A percentile compares a stretch with the other conserved stretches of the same genome.
phyloP scores from a whole-genome alignment of 257 asterid species.

The Fraxinus quadrangulata region DNA sequence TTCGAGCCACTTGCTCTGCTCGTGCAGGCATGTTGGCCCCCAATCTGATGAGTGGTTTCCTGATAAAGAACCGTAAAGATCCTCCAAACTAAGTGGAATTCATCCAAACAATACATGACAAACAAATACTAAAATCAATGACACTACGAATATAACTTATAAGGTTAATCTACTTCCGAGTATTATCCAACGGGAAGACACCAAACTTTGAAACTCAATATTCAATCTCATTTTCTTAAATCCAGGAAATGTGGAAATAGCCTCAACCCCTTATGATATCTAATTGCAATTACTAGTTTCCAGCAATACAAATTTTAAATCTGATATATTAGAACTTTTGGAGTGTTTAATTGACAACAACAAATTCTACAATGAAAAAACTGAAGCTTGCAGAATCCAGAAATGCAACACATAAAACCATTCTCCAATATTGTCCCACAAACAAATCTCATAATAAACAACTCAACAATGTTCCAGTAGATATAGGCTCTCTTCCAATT shows the following conservation, averaged over 20 bases:
- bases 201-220: neutral
- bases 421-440: slow-evolving; percentile 39
- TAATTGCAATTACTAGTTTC: neutral
- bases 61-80: slow-evolving; percentile 27
- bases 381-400: neutral
- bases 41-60: slow-evolving; percentile 76
- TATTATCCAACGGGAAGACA: neutral
- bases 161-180: neutral
- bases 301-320: neutral
- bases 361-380: neutral
- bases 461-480: slow-evolving; percentile 31
- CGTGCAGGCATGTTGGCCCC: slow-evolving; percentile 99
- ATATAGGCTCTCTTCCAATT: neutral
- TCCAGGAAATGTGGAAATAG: neutral
- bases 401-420: neutral
- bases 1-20: slow-evolving; percentile 71
- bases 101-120: neutral
- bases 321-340: neutral
- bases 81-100: neutral
- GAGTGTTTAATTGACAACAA: no score
- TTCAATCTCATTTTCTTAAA: neutral
- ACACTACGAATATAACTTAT: no score
- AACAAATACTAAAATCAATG: neutral
- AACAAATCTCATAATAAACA: slow-evolving; percentile 33
- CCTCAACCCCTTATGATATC: neutral